Evolutionary conservation across 345 rosid species (phyloP), one percentile per base, ranked within the genome.

Genomic region (Brassica napus): DNA sequence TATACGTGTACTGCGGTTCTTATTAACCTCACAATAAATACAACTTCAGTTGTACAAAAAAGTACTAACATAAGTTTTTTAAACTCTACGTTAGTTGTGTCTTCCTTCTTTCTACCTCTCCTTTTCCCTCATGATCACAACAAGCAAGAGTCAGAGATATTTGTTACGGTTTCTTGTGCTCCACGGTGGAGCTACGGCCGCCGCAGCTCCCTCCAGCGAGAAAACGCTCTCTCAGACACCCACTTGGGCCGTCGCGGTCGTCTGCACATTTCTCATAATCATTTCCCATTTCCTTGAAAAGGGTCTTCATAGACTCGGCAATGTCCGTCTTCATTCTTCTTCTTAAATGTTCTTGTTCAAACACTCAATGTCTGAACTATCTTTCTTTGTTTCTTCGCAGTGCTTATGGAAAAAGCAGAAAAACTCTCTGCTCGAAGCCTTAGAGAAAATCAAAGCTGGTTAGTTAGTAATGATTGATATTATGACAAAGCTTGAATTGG

Each of bases 211-310:
- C 64, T 76, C 77, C 6, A 68, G 68, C 54, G 76, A 75, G 74
- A 90, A 90, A 79, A 32, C 83, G 77, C 96, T 95, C 54, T 83
- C 85, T 80, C 92, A 88, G 81, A 93, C 97, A 28, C 89, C 98
- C 1, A 95, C 99, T 31, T 93, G 99, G 99, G 99, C 97, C 0
- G 98, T 95, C 4, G 92, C 97, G 5, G 54, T 80, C 15, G 92
- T 95, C 76, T 93, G 92, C 82, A 82, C 97, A 4, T 88, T 89
- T 69, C 86, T 95, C 71, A 87, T 95, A 68, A 28, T 91, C 82
- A 72, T 93, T 61, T 95, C 98, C 8, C 77, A 88, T 79, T 65
- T 81, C 75, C 79, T 95, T 61, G 97, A 93, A 78, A 89, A 83
- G 81, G 31, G 83, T 82, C 91, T 95, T 81, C 91, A 90, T 81